Evolutionary conservation across 768 basidiomycete genomes (phyloP).

Genomic region (Mycena maculata): DNA sequence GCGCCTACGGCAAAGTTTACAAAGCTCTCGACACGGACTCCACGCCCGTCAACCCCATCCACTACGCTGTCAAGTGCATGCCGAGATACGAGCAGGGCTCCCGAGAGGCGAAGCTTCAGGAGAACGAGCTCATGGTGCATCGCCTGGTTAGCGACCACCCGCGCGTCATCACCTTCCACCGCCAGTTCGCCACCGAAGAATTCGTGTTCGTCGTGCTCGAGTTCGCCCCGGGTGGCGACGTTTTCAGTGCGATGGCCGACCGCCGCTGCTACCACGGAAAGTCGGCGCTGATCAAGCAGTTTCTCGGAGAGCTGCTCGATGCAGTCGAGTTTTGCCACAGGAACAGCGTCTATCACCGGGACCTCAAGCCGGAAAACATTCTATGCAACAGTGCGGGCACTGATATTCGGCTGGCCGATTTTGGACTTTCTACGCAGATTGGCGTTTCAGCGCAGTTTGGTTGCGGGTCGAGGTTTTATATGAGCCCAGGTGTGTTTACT

Average conservation of each 20-base stretch:
- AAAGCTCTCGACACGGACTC: constrained; percentile 29
- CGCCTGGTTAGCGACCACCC: constrained; percentile 45
- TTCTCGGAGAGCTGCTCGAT: constrained; percentile 66
- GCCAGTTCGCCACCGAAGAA: constrained; percentile 58
- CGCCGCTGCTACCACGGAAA: constrained; percentile 52
- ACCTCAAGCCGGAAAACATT: constrained; percentile 72
- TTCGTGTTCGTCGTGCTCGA: constrained; percentile 60
- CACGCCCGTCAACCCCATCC: background rate
- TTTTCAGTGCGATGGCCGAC: constrained; percentile 60
- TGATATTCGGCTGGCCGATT: constrained; percentile 62
- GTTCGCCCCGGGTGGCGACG: constrained; percentile 51
- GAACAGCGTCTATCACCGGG: constrained; percentile 63
- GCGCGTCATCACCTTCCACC: constrained; percentile 58
- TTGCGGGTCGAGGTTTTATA: constrained; percentile 51
- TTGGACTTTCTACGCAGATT: constrained; percentile 57
- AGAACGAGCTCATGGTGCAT: constrained; percentile 58
- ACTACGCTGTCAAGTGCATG: constrained; percentile 64
- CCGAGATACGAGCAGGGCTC: constrained; percentile 53
- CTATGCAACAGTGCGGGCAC: constrained; percentile 51
- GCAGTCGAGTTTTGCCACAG: constrained; percentile 65
- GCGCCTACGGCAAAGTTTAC: constrained; percentile 36
- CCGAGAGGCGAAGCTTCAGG: constrained; percentile 55
- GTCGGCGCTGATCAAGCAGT: constrained; percentile 57
- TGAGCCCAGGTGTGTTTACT: constrained; percentile 38
- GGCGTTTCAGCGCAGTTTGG: constrained; percentile 41